phyloP scores from a whole-genome alignment of 495 filamentous ascomycete genomes.

The Antarctomyces pellizariae region DNA sequence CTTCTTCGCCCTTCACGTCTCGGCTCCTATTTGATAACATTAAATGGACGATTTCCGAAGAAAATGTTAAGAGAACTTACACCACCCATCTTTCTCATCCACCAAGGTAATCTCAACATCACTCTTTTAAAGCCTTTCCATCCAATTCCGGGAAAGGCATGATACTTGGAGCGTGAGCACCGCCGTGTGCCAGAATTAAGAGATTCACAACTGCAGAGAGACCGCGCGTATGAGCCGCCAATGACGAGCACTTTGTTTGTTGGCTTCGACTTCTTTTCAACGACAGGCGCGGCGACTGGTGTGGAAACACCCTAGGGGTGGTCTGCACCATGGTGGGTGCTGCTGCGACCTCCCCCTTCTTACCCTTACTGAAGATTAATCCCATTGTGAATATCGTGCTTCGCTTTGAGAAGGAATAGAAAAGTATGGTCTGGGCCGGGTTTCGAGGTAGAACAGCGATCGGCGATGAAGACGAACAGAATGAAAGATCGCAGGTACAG shows the following conservation, averaged over 20 bases:
- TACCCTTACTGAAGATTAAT: no score
- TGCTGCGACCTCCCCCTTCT: no score
- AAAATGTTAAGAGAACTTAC: slow-evolving; percentile 17
- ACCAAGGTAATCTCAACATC: slow-evolving; percentile 40
- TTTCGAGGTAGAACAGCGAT: no score
- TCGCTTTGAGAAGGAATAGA: no score
- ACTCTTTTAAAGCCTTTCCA: slow-evolving; percentile 10
- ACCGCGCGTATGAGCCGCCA: slow-evolving; percentile 43
- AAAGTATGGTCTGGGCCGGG: no score
- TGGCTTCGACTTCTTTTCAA: no score
- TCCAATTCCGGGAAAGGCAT: slow-evolving; percentile 10
- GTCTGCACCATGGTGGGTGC: no score
- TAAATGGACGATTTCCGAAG: neutral
- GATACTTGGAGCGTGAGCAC: slow-evolving; percentile 13
- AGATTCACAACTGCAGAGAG: slow-evolving; percentile 35
- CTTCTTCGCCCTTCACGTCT: neutral
- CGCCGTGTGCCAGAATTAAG: slow-evolving; percentile 30
- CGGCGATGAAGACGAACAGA: no score
- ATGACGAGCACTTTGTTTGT: slow-evolving; percentile 28
- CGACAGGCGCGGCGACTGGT: no score
- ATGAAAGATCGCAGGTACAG: no score
- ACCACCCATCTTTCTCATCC: slow-evolving; percentile 49
- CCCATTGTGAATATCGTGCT: no score
- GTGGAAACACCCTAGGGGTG: no score
- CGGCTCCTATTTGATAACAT: slow-evolving; percentile 1